phyloP scores from a whole-genome alignment of 1,284 basidiomycete species.

The Ceratobasidium sp. region DNA sequence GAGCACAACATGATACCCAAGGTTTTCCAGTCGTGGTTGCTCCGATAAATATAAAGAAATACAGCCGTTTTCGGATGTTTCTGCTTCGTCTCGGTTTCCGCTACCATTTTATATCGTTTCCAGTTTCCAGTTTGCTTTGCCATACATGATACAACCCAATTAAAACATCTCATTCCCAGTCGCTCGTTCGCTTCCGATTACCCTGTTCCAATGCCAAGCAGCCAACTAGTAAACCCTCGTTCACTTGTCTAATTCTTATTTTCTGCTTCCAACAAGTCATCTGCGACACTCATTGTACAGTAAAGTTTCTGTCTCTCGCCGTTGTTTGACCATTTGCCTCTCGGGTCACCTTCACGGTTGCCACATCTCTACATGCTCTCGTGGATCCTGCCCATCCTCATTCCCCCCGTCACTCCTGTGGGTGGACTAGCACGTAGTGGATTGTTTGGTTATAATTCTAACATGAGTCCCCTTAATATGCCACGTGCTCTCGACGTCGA shows the following conservation, averaged over 20 bases:
- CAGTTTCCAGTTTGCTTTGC: not conserved
- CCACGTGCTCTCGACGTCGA: no score
- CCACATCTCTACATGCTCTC: no score
- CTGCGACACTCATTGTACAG: no score
- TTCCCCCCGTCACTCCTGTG: no score
- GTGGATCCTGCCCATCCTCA: no score
- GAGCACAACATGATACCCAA: not conserved
- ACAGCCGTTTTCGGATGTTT: not conserved
- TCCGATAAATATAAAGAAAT: slow-evolving; percentile 2
- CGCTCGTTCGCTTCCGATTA: not conserved
- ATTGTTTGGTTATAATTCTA: no score
- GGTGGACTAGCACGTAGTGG: no score
- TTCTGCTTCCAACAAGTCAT: not conserved
- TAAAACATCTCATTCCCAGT: slow-evolving; percentile 10
- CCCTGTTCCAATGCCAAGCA: not conserved
- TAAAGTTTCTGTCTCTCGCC: no score
- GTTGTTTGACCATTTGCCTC: no score
- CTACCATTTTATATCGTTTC: not conserved
- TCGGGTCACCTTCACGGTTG: no score
- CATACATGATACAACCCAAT: slow-evolving; percentile 2
- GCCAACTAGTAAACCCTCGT: no score
- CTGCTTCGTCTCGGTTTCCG: not conserved
- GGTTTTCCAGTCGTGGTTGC: not conserved
- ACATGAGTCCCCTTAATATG: no score
- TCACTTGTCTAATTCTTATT: not conserved